These are phyloP conservation scores for Cubamyces sp. DNA, from an alignment of 768 basidiomycete genomes.

Conservation along the genomic window DNA sequence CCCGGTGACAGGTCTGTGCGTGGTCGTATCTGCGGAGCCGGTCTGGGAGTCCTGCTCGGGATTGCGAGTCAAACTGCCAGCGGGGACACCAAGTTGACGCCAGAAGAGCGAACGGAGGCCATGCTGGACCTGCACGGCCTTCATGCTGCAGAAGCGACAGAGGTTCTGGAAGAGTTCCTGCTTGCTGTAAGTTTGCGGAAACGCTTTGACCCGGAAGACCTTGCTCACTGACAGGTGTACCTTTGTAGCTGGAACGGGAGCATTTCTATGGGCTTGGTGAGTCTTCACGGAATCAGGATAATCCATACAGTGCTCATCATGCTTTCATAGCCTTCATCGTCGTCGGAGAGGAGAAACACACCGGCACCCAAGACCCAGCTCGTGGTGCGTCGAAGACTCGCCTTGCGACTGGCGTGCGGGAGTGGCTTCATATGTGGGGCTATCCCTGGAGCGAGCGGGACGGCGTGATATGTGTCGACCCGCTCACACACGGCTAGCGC, in stretches of 20 bases:
- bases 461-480: constrained; percentile 88
- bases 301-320: neutral
- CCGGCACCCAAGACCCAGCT: constrained; percentile 82
- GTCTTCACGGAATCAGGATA: constrained; percentile 29
- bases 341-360: constrained; percentile 96
- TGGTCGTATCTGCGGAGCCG: constrained; percentile 78
- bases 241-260: constrained; percentile 76
- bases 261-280: constrained; percentile 84
- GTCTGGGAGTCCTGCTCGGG: constrained; percentile 87
- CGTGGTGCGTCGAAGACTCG: constrained; percentile 84
- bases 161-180: constrained; percentile 88
- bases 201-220: neutral
- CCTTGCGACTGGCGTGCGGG: constrained; percentile 83
- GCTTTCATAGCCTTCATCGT: constrained; percentile 71
- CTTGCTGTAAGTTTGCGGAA: constrained; percentile 68
- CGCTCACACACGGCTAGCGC: constrained; percentile 61
- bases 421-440: constrained; percentile 92
- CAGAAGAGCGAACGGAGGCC: constrained; percentile 90
- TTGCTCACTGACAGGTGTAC: neutral
- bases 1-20: constrained; percentile 73
- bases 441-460: constrained; percentile 96
- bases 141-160: constrained; percentile 91
- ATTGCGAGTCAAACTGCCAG: constrained; percentile 61
- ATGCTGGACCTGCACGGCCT: constrained; percentile 92
- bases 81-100: constrained; percentile 60